phyloP scores from a whole-genome alignment of 768 basidiomycete genomes.

The Lentinus brumalis region DNA sequence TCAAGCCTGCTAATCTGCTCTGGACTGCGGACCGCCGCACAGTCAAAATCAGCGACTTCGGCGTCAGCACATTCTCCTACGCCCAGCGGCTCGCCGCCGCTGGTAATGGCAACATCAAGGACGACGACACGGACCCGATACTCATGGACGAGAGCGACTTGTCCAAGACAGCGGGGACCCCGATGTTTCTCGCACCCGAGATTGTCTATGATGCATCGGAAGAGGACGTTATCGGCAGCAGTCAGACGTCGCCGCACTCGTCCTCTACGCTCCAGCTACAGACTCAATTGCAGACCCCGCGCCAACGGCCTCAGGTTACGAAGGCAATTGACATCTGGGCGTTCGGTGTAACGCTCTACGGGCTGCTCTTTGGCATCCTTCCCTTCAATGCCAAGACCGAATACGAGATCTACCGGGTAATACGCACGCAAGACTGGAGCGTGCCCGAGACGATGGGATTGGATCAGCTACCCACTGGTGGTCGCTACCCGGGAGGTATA shows the following conservation, averaged over 20 bases:
- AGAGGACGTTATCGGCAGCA: conserved; percentile 29
- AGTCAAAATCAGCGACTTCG: conserved; percentile 98
- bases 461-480: conserved; percentile 66
- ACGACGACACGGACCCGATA: conserved; percentile 51
- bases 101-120: conserved; percentile 40
- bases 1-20: conserved; percentile 96
- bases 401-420: conserved; percentile 77
- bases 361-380: conserved; percentile 84
- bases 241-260: conserved; percentile 28
- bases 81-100: conserved; percentile 78
- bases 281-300: conserved; percentile 31
- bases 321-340: conserved; percentile 99
- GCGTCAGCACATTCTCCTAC: conserved; percentile 94
- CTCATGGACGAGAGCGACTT: conserved; percentile 85
- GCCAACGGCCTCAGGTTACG: conserved; percentile 62
- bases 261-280: conserved; percentile 27
- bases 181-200: conserved; percentile 96
- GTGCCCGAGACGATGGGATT: conserved; percentile 71
- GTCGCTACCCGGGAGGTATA: conserved; percentile 44
- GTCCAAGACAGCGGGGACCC: conserved; percentile 90
- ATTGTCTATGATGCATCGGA: conserved; percentile 67
- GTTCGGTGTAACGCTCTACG: conserved; percentile 93
- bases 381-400: conserved; percentile 74
- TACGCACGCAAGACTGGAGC: conserved; percentile 75
- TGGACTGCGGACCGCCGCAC: conserved; percentile 83